A percentile compares a stretch with the other conserved stretches of the same genome.
phyloP scores from a whole-genome alignment of 108 stramenopile species.

The Pseudonitzschia multiseries region DNA sequence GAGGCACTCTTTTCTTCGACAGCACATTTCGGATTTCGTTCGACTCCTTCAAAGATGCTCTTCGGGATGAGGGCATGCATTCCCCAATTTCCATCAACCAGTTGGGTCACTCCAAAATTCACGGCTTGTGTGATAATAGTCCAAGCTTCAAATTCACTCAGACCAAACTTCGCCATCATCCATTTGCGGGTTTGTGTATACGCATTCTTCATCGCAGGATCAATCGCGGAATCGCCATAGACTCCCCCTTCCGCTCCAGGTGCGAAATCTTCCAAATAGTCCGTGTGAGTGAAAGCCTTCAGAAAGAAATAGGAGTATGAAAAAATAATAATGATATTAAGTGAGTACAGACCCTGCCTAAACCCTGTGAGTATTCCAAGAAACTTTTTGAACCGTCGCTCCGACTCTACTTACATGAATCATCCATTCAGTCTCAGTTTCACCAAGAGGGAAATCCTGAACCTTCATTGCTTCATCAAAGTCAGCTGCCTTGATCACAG shows the following conservation, averaged over 20 bases:
- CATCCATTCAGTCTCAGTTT: conserved; percentile 39
- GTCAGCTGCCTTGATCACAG: conserved; percentile 42
- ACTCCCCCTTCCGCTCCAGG: conserved; percentile 35
- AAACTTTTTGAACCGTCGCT: no score
- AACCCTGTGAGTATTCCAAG: no score
- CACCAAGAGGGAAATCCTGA: conserved; percentile 44
- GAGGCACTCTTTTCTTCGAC: no score
- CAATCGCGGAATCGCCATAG: conserved; percentile 38
- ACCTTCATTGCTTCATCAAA: conserved; percentile 37
- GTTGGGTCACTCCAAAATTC: conserved; percentile 43
- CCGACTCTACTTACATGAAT: conserved; percentile 22
- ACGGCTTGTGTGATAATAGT: conserved; percentile 40
- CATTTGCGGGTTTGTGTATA: conserved; percentile 52
- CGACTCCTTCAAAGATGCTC: conserved; percentile 31
- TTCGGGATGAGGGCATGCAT: conserved; percentile 45
- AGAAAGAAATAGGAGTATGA: neutral
- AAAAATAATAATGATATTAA: no score
- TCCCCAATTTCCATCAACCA: conserved; percentile 55
- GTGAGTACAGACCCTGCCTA: no score
- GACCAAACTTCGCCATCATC: conserved; percentile 34
- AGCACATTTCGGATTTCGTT: neutral
- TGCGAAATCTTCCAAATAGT: conserved; percentile 38
- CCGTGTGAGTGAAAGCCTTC: conserved; percentile 35
- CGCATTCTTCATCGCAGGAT: conserved; percentile 46
- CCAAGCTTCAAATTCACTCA: conserved; percentile 41